These are phyloP conservation scores for Botrytis elliptica DNA, from an alignment of 2,329 filamentous ascomycete species.

Conservation along the genomic window DNA sequence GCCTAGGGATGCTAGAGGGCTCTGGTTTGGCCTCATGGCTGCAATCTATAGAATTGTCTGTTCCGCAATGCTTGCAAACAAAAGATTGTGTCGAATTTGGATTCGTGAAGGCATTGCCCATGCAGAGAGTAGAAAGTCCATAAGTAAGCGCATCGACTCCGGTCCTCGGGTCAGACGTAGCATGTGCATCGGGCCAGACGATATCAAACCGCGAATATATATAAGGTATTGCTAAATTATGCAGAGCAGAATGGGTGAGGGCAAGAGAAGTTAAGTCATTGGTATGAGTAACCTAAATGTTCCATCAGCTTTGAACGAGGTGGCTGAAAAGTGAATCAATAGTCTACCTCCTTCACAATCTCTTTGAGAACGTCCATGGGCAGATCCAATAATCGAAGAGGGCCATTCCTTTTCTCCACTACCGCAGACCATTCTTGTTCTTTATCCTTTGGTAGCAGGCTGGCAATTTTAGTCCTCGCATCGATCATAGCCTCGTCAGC, in stretches of 20 bases:
- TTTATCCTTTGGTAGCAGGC: slow-evolving; percentile 53
- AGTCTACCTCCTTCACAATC: slow-evolving; percentile 71
- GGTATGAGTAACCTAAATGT: slow-evolving; percentile 67
- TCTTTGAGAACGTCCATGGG: slow-evolving; percentile 76
- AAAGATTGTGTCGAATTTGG: slow-evolving; percentile 28
- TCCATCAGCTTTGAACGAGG: slow-evolving; percentile 14
- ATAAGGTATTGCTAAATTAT: slow-evolving; percentile 70
- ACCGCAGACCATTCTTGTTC: slow-evolving; percentile 66
- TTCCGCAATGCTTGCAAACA: slow-evolving; percentile 39
- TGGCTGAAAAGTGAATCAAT: not conserved
- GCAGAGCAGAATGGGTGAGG: slow-evolving; percentile 73
- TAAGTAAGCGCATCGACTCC: slow-evolving; percentile 82
- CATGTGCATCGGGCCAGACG: slow-evolving; percentile 75
- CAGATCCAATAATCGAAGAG: slow-evolving; percentile 68
- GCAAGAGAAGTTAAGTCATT: slow-evolving; percentile 79
- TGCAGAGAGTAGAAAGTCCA: slow-evolving; percentile 75
- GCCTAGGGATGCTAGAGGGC: slow-evolving; percentile 39
- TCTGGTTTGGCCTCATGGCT: slow-evolving; percentile 29
- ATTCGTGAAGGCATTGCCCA: slow-evolving; percentile 60
- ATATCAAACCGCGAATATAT: slow-evolving; percentile 88
- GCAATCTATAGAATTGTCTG: slow-evolving; percentile 32
- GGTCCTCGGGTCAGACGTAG: slow-evolving; percentile 62
- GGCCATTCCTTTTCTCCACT: slow-evolving; percentile 53
- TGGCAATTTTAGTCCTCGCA: slow-evolving; percentile 41
- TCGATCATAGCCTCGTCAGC: slow-evolving; percentile 30